Percentiles rank a stretch among this genome's conserved stretches.
phyloP scores from a whole-genome alignment of 2,329 filamentous ascomycete genomes.

The Claviceps fusiformis region DNA sequence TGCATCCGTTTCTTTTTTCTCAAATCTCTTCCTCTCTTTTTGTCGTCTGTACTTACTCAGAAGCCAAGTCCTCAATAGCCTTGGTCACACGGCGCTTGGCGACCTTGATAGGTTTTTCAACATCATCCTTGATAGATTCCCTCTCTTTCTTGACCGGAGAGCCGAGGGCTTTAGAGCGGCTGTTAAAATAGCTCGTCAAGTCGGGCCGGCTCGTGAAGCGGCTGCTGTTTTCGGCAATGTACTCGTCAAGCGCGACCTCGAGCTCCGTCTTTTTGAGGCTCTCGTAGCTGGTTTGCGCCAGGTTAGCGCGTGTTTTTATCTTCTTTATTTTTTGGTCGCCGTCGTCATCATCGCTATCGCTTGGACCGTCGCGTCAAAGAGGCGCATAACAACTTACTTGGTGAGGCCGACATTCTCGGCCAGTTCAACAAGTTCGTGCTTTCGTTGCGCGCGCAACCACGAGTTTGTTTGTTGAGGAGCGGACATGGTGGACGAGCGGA shows the following conservation, averaged over 20 bases:
- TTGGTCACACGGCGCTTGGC: constrained; percentile 32
- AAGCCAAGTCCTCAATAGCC: constrained; percentile 29
- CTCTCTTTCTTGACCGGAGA: constrained; percentile 49
- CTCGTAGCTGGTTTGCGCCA: constrained; percentile 41
- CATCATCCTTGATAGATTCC: constrained; percentile 23
- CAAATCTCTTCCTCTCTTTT: too few relatives aligned
- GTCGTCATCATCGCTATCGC: too few relatives aligned
- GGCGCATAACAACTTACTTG: constrained; percentile 41
- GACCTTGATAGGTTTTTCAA: constrained; percentile 28
- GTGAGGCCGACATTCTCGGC: constrained; percentile 57
- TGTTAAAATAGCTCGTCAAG: constrained; percentile 65
- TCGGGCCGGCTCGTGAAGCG: constrained; percentile 47
- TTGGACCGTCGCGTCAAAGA: background rate
- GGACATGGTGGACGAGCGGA: constrained; percentile 11
- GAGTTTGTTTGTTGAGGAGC: constrained; percentile 33
- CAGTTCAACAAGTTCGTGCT: constrained; percentile 63
- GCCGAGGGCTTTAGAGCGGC: constrained; percentile 42
- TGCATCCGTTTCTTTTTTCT: too few relatives aligned
- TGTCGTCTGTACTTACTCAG: constrained; percentile 24
- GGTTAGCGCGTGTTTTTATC: too few relatives aligned
- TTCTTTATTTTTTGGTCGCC: too few relatives aligned
- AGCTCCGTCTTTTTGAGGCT: constrained; percentile 67
- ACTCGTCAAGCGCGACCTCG: constrained; percentile 59
- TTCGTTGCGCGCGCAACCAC: constrained; percentile 72
- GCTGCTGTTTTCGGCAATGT: constrained; percentile 55